Base-by-base conservation (phyloP, 2,329 filamentous ascomycete species). In the Xylaria sp. region DNA sequence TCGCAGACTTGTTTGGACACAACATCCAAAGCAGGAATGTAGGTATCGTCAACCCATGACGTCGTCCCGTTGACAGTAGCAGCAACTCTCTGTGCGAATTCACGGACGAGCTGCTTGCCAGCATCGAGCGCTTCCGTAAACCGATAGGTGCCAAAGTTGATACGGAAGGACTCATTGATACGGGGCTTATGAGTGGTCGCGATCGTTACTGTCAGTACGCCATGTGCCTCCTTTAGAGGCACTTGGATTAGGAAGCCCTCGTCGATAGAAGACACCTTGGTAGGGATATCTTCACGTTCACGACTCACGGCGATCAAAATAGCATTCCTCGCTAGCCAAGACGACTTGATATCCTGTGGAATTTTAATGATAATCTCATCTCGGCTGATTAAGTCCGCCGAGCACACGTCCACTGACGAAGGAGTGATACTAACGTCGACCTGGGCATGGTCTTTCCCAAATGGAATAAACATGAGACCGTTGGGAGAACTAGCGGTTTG, bases 161-260 rank as follows among this genome's bases (percentile, higher is more conserved):
- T 75, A 38, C 82, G 80, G 71, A 88, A 85, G 0, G 82, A 83
- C 74, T 88, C 85, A 68, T 85, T 85, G 64, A 88, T 79, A 72
- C 81, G 84, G 23, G 87, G 87, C 63, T 83, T 84, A 57, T 81
- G 84, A 13, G 80, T 85, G 1, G 86, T 86, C 56, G 82, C 78
- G 35, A 90, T 80, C 2, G 83, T 81, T 44, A 90, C 78, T 54
- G 84, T 84, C 52, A 89, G 73, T 37, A 85, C 72, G 31, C 87
- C 87, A 62, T 85, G 76, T 5, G 85, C 83, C 62, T 89, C 85
- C 25, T 80, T 79, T 27, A 76, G 77, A 3, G 81, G 77, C 27
- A 88, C 78, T 60, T 83, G 79, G 23, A 86, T 78, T 17, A 85
- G 67, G 38, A 87, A 79, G 3, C 83, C 83, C 27, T 85, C 79